phyloP scores from a whole-genome alignment of 345 rosid species.

The Eucalyptus curtisii region DNA sequence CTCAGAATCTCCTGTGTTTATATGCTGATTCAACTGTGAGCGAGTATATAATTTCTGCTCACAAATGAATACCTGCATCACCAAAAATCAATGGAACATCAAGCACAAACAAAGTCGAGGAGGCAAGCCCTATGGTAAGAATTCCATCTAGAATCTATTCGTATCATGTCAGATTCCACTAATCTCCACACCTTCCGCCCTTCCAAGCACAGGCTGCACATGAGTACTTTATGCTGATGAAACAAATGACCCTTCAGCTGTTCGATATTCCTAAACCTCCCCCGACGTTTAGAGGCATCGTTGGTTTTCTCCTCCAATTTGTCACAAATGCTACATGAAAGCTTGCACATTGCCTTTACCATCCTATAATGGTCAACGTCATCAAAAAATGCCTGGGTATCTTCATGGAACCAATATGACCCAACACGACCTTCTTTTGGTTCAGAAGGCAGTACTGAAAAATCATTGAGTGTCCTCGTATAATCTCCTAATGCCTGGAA shows the following conservation, averaged over 20 bases:
- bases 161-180: background rate
- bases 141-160: background rate
- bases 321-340: conserved; percentile 84
- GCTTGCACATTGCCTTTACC: conserved; percentile 98
- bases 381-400: conserved; percentile 78
- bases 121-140: background rate
- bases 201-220: conserved; percentile 92
- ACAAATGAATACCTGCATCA: conserved; percentile 68
- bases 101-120: background rate
- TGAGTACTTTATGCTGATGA: conserved; percentile 66
- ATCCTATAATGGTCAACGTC: conserved; percentile 86
- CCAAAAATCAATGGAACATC: background rate
- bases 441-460: conserved; percentile 63
- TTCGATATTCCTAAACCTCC: conserved; percentile 64
- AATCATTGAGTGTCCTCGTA: conserved; percentile 81
- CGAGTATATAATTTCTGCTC: conserved; percentile 85
- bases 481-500: conserved; percentile 87
- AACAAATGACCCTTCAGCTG: conserved; percentile 92
- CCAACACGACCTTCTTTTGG: conserved; percentile 77
- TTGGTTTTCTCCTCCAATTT: conserved; percentile 43
- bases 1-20: conserved; percentile 76
- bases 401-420: conserved; percentile 80
- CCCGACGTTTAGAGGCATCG: conserved; percentile 50
- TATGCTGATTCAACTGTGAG: conserved; percentile 79
- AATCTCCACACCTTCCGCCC: conserved; percentile 63